phyloP scores from a whole-genome alignment of 2,329 filamentous ascomycete genomes.

The Hymenoscyphus infarciens region DNA sequence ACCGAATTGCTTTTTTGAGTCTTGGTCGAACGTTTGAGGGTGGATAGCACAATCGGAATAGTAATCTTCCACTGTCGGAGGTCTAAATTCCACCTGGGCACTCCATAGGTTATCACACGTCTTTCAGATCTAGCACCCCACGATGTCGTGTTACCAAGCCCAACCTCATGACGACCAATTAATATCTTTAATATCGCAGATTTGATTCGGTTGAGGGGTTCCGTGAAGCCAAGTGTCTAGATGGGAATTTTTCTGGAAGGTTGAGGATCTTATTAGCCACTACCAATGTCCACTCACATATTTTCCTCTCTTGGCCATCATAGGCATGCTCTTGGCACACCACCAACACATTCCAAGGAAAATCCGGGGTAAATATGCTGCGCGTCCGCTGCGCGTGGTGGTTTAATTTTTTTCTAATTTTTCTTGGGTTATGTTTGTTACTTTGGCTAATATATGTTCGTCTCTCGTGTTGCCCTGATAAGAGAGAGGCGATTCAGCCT shows the following conservation, averaged over 20 bases:
- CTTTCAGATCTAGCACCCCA: not conserved
- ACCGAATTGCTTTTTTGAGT: no score
- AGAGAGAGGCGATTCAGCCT: not conserved
- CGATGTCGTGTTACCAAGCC: not conserved
- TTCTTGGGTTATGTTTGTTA: not conserved
- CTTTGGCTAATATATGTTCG: not conserved
- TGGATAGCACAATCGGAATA: not conserved
- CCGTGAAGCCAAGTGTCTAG: not conserved
- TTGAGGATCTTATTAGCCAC: not conserved
- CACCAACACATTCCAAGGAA: not conserved
- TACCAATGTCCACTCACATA: not conserved
- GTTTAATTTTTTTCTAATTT: not conserved
- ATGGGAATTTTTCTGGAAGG: not conserved
- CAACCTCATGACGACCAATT: constrained; percentile 2
- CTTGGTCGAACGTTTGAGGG: no score
- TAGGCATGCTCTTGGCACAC: not conserved
- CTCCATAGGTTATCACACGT: not conserved
- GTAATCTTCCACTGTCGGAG: not conserved
- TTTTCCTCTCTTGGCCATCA: not conserved
- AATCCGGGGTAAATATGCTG: constrained; percentile 3
- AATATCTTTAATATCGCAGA: not conserved
- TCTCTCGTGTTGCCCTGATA: not conserved
- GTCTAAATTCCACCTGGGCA: not conserved
- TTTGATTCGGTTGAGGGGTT: not conserved
- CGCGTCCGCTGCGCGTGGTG: constrained; percentile 1